Conservation (phyloP, 306 rosid species). For the Canavalia ensiformis region DNA sequence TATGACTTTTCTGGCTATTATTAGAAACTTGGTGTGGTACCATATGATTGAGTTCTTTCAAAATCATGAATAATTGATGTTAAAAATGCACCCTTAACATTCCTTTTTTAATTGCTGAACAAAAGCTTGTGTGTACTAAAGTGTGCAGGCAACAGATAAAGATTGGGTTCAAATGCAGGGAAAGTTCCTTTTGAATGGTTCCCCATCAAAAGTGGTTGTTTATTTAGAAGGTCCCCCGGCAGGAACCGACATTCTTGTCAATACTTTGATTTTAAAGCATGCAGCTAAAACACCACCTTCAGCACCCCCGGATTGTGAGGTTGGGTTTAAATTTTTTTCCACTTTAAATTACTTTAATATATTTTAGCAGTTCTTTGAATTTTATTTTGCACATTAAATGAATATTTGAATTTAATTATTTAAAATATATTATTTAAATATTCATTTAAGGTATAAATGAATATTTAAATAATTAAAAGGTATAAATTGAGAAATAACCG, state of each 20-base stretch:
- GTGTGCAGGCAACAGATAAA: conserved; percentile 95
- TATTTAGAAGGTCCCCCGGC: conserved; percentile 94
- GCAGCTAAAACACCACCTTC: conserved; percentile 84
- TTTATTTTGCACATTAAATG: background rate
- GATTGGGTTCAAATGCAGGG: conserved; percentile 89
- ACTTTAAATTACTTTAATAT: background rate
- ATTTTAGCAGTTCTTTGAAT: background rate
- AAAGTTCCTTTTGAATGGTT: conserved; percentile 88
- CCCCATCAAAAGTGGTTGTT: conserved; percentile 77
- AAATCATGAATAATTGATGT: conserved; percentile 4
- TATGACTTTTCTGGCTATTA: background rate
- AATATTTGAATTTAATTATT: too few relatives aligned
- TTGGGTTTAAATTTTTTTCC: conserved; percentile 41
- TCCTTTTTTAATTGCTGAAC: conserved; percentile 44
- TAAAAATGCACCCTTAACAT: conserved; percentile 13
- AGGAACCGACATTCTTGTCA: conserved; percentile 87
- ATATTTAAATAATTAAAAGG: too few relatives aligned
- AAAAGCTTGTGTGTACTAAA: conserved; percentile 48
- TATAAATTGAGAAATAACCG: too few relatives aligned
- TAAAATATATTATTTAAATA: too few relatives aligned
- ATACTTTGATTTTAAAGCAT: conserved; percentile 78
- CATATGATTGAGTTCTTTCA: background rate
- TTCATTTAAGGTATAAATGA: too few relatives aligned
- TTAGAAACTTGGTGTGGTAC: conserved; percentile 1
- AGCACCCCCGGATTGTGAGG: conserved; percentile 74